Percentiles rank a stretch among this genome's conserved stretches.
These are phyloP conservation scores for Dioscorea alata DNA, from an alignment of 106 monocot genomes.

Conservation along the genomic window DNA sequence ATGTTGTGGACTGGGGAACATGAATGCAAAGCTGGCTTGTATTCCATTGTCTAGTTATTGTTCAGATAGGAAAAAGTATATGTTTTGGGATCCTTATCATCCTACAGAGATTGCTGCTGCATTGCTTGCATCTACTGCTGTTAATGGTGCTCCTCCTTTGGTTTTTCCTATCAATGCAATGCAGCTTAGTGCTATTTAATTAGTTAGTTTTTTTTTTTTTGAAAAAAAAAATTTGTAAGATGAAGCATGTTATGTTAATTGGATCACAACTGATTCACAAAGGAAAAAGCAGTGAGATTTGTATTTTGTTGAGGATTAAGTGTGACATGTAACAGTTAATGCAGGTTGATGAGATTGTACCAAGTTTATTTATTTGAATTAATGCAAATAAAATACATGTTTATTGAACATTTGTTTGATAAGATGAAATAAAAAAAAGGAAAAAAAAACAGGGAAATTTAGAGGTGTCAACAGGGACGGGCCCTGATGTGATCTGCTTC, in stretches of 20 bases:
- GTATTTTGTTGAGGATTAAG: not conserved
- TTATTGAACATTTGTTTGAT: no score
- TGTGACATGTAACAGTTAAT: not conserved
- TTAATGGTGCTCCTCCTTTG: conserved; percentile 28
- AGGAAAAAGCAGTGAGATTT: not conserved
- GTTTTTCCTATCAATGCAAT: conserved; percentile 44
- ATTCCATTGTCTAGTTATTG: conserved; percentile 41
- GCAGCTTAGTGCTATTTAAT: conserved; percentile 23
- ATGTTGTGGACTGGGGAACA: conserved; percentile 62
- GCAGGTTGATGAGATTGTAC: not conserved
- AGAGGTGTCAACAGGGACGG: not conserved
- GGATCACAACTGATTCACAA: no score
- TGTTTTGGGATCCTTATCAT: conserved; percentile 69
- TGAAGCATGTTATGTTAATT: not conserved
- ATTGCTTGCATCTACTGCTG: conserved; percentile 12
- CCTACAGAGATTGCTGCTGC: conserved; percentile 34
- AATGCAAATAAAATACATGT: no score
- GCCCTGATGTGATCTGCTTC: no score
- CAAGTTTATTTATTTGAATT: not conserved
- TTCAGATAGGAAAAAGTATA: conserved; percentile 17
- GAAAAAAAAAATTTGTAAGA: not conserved
- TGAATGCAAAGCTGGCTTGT: conserved; percentile 45
- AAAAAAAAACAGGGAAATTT: not conserved
- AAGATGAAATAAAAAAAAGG: not conserved
- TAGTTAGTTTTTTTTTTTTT: not conserved